Evolutionary conservation across 371 early-diverging fungal species (phyloP), one percentile per base, ranked within the genome.

Genomic region (Apophysomyces variabilis): DNA sequence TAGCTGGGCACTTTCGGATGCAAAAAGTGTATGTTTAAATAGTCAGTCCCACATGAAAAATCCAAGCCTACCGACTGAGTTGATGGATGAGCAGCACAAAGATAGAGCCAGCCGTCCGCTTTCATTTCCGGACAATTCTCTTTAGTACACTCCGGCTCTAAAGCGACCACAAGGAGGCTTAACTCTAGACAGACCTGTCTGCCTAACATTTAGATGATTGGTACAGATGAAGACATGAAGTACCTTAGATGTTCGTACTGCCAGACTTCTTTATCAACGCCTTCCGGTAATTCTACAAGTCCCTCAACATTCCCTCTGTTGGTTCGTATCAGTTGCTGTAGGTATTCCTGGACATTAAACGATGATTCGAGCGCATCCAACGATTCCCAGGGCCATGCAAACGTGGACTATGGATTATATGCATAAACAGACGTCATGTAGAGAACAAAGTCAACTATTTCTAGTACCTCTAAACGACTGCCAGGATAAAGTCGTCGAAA

Each of bases 111-210:
- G 21, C 95, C 96, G 50, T 89, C 89, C 5, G 96, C 96, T 66
- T 94, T 91, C 98, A 98, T 98, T 46, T 94, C 93, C 0, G 93
- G 93, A 70, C 98, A 98, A 11, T 84, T 78, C 35, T 87, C 85
- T 7, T 76, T 77, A 0, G 91, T 93, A 70, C 98, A 98, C 61
- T 95, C 96, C 12, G 75, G 62, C 65, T 86, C 87, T 50, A 96
- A 78, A 58, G 89, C 80, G 1, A 90, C 87, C 14, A 96, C 84
- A 26, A 95, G 78, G 63, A 83, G 85, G 63, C 89, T 92, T 26
- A 97, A 79, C 68, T 96, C 94, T 58, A 93, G 74, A 69, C 96
- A 92, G 0, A 91, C 78, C 70, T 88, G 94, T 73, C 96, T 87
- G 44, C 81, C 32, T 16, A 57, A 57, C 38, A 59, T 32, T 46